Conservation (phyloP, 495 filamentous ascomycete genomes). For the Elasticomyces elasticus region DNA sequence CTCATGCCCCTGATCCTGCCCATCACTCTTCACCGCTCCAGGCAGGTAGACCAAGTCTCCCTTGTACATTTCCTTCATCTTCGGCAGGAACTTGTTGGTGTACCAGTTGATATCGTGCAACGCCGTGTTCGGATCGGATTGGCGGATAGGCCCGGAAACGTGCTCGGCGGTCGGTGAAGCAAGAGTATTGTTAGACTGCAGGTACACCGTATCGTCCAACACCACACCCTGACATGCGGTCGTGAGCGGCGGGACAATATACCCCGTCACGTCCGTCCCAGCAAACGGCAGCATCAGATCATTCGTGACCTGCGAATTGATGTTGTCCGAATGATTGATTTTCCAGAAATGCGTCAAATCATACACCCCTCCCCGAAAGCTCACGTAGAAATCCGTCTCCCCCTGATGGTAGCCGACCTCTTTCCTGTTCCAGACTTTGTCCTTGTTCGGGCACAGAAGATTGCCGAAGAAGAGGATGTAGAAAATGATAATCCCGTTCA, state of each 20-base stretch:
- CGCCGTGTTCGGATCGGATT: constrained; percentile 40
- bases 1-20: constrained; percentile 54
- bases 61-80: constrained; percentile 76
- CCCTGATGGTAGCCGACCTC: constrained; percentile 65
- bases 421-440: constrained; percentile 74
- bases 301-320: constrained; percentile 46
- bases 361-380: constrained; percentile 81
- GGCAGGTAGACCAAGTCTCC: constrained; percentile 65
- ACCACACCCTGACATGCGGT: constrained; percentile 62
- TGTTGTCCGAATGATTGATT: constrained; percentile 64
- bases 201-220: constrained; percentile 37
- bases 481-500: constrained; percentile 81
- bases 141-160: constrained; percentile 49
- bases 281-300: constrained; percentile 65
- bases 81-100: constrained; percentile 56
- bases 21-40: constrained; percentile 47
- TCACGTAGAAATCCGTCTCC: constrained; percentile 74
- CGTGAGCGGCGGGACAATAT: constrained; percentile 73
- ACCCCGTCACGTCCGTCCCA: constrained; percentile 68
- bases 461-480: constrained; percentile 82
- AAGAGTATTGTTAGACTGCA: constrained; percentile 56
- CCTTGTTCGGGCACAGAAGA: constrained; percentile 78
- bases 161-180: constrained; percentile 47
- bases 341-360: constrained; percentile 85
- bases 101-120: constrained; percentile 69